These are phyloP conservation scores for Chloromonas sp. DNA, from an alignment of 163 green algal genomes.

Conservation along the genomic window DNA sequence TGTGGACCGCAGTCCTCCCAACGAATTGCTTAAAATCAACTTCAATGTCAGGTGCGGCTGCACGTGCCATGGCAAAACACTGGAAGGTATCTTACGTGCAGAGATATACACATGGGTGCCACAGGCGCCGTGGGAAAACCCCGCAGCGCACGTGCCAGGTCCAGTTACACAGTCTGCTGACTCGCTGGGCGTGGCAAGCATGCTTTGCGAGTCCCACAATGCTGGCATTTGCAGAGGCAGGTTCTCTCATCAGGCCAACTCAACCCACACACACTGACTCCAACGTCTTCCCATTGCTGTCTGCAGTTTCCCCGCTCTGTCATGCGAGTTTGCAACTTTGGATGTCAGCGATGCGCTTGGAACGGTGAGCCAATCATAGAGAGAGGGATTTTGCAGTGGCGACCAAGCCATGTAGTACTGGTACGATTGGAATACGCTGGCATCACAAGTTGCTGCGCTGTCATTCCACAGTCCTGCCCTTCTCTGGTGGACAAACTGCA, in stretches of 20 bases:
- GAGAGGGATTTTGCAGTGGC: not conserved
- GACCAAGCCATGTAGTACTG: too few relatives aligned
- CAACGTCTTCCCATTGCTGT: not conserved
- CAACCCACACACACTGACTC: not conserved
- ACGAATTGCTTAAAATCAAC: slow-evolving; percentile 90
- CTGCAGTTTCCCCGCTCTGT: slow-evolving; percentile 74
- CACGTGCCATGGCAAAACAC: not conserved
- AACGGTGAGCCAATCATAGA: slow-evolving; percentile 48
- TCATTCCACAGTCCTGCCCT: too few relatives aligned
- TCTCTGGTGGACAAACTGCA: too few relatives aligned
- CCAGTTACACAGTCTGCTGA: not conserved
- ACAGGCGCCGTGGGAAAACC: not conserved
- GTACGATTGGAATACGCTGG: too few relatives aligned
- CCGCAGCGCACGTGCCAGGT: not conserved
- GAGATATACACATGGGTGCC: not conserved
- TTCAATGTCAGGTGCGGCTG: slow-evolving; percentile 83
- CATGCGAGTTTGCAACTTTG: slow-evolving; percentile 91
- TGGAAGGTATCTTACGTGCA: not conserved
- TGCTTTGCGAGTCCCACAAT: too few relatives aligned
- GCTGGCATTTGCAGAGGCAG: too few relatives aligned
- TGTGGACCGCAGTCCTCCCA: slow-evolving; percentile 77
- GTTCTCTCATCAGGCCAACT: too few relatives aligned
- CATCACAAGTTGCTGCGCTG: too few relatives aligned
- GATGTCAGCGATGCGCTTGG: slow-evolving; percentile 89
- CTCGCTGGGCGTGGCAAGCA: not conserved